Evolutionary conservation across 305 asterid species (phyloP).

Genomic region (Caryopteris hybrid): DNA sequence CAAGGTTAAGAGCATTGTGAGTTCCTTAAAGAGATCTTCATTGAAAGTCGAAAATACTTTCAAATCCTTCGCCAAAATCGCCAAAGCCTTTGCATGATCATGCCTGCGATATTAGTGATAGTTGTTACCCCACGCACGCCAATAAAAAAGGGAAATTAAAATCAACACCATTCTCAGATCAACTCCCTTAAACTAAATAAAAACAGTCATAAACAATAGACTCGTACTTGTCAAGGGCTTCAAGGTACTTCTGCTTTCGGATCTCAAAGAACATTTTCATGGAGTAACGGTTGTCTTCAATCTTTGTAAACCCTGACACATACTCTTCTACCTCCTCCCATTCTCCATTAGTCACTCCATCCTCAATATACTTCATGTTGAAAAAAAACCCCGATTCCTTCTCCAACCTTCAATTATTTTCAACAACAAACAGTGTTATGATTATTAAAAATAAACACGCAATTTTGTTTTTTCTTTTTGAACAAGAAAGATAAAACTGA

Average conservation of each 20-base stretch:
- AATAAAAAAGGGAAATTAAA: too few species aligned
- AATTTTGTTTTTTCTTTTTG: too few species aligned
- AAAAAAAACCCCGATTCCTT: constrained; percentile 60
- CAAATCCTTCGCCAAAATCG: constrained; percentile 53
- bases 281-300: constrained; percentile 54
- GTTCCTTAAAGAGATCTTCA: constrained; percentile 56
- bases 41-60: constrained; percentile 43
- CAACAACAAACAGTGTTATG: neutral
- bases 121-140: too few species aligned
- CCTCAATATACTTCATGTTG: constrained; percentile 56
- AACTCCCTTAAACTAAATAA: too few species aligned
- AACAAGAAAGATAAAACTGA: too few species aligned
- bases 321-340: constrained; percentile 63
- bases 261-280: constrained; percentile 58
- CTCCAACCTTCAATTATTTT: constrained; percentile 48
- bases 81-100: constrained; percentile 51
- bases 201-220: neutral
- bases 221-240: constrained; percentile 53
- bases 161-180: too few species aligned
- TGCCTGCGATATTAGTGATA: constrained; percentile 40
- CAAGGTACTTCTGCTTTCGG: constrained; percentile 61
- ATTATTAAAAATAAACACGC: neutral
- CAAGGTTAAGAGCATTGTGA: constrained; percentile 51
- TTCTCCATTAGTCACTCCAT: constrained; percentile 48
- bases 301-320: constrained; percentile 50